Evolutionary conservation across 2,329 filamentous ascomycete species (phyloP), one percentile per base, ranked within the genome.

Genomic region (Zopfia rhizophila): DNA sequence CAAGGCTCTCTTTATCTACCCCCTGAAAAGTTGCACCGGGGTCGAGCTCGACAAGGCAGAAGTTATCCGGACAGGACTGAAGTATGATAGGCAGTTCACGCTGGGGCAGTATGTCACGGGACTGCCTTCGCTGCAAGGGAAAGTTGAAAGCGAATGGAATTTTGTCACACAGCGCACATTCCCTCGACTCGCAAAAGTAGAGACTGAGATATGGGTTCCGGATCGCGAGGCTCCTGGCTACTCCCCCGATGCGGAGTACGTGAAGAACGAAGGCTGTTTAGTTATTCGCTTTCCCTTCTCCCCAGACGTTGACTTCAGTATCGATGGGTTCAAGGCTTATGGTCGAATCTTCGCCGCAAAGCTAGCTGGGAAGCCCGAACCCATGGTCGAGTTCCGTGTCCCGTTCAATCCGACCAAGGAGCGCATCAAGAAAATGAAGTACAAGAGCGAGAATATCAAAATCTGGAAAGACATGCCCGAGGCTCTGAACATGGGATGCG

Each of bases 41-140:
- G 84, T 96, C 42, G 90, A 94, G 72, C 72, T 96, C 33, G 74
- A 82, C 38, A 75, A 79, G 50, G 83, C 82, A 48, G 81, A 83
- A 41, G 79, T 94, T 12, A 72, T 90, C 32, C 75, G 83, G 5
- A 83, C 83, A 2, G 91, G 91, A 2, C 42, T 96, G 45, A 82
- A 87, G 66, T 89, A 88, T 69, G 91, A 97, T 72, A 84, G 91
- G 5, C 82, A 93, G 57, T 96, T 91, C 75, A 87, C 85, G 35
- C 90, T 97, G 66, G 91, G 89, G 2, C 87, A 92, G 69, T 68
- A 78, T 28, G 67, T 75, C 24, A 71, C 71, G 4, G 68, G 69
- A 23, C 59, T 68, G 39, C 73, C 76, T 13, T 75, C 74, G 1
- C 56, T 76, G 17, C 72, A 78, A 3, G 74, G 78, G 8, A 61